Evolutionary conservation across 148 eudicot genomes (phyloP).

Genomic region (Rhododendron griersonianum): DNA sequence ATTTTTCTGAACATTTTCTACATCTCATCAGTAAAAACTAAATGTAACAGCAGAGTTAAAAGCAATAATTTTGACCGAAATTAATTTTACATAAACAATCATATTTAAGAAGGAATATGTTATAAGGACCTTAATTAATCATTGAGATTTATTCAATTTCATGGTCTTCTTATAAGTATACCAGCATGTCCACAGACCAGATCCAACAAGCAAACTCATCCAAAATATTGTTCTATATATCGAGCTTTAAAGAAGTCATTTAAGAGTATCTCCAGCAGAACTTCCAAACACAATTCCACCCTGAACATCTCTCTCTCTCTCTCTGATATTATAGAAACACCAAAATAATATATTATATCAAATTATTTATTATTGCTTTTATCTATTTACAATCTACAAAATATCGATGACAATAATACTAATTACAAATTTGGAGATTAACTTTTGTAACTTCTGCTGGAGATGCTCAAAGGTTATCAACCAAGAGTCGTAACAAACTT

Average conservation of each 20-base stretch:
- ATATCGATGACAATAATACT: background rate
- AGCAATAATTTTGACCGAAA: background rate
- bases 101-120: background rate
- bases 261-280: background rate
- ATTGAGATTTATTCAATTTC: background rate
- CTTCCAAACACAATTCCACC: background rate
- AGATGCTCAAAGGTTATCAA: background rate
- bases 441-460: background rate
- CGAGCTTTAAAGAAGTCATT: background rate
- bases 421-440: background rate
- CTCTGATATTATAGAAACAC: background rate
- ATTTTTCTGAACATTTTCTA: conserved; percentile 49
- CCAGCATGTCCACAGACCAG: background rate
- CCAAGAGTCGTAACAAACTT: background rate
- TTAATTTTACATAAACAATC: background rate
- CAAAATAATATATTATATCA: background rate
- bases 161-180: background rate
- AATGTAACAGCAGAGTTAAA: background rate
- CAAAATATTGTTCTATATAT: background rate
- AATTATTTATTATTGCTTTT: background rate
- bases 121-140: background rate
- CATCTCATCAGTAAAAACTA: conserved; percentile 2
- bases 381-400: background rate
- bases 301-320: background rate
- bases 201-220: background rate